Conservation (phyloP, 2,329 filamentous ascomycete genomes). For the Pseudogymnoascus sp. region DNA sequence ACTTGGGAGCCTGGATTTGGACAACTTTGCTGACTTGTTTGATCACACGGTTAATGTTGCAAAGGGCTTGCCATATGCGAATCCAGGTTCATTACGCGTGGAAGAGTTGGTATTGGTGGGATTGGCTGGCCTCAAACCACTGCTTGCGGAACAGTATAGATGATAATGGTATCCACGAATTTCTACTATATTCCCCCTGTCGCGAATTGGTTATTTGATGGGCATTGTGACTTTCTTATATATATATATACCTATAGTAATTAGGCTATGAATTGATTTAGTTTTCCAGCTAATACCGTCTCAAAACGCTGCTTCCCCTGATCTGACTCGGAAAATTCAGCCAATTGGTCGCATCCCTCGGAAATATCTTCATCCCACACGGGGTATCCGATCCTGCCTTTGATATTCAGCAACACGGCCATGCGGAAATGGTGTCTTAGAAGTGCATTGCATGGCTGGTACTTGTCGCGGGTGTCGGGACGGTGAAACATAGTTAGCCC, state of each 20-base stretch:
- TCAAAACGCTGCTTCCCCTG: neutral
- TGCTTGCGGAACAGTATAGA: neutral
- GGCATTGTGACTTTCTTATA: too few relatives aligned
- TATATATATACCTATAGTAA: neutral
- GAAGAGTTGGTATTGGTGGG: neutral
- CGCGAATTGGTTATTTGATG: too few relatives aligned
- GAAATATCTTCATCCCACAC: neutral
- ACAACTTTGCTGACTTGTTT: conserved; percentile 60
- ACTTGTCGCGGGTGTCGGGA: neutral
- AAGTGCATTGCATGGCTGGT: neutral
- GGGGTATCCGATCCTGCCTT: neutral
- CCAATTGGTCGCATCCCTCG: neutral
- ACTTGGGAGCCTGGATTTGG: conserved; percentile 47
- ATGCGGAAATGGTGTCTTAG: neutral
- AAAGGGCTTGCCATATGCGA: neutral
- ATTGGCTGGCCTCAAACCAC: neutral
- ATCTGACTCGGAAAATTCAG: neutral
- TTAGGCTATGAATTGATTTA: neutral
- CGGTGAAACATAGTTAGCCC: neutral
- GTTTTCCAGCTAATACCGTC: neutral
- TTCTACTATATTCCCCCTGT: too few relatives aligned
- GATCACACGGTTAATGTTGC: conserved; percentile 73
- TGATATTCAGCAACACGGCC: neutral
- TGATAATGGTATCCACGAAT: neutral
- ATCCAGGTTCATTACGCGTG: neutral